These are phyloP conservation scores for Olyra latifolia DNA, from an alignment of 176 grass and related monocot genomes.

Conservation along the genomic window DNA sequence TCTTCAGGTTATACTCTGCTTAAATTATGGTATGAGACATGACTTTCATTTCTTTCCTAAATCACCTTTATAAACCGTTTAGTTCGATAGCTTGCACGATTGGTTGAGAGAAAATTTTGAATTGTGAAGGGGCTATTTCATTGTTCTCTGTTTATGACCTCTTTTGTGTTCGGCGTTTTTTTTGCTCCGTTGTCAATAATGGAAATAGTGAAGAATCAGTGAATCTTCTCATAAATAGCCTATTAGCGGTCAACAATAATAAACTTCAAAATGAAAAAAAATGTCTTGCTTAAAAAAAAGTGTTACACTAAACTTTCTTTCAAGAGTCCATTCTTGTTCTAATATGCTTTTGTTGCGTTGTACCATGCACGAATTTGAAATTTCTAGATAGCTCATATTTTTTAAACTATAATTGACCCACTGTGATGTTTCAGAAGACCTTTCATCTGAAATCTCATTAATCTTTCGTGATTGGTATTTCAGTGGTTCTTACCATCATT, in stretches of 20 bases:
- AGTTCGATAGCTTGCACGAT: background rate
- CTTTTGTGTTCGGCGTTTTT: background rate
- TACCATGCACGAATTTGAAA: background rate
- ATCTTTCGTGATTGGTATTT: constrained; percentile 8
- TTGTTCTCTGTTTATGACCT: background rate
- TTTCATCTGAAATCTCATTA: background rate
- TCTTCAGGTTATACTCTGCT: background rate
- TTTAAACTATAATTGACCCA: background rate
- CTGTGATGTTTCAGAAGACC: background rate
- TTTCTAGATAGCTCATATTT: background rate
- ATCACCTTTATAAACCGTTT: background rate
- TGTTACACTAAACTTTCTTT: background rate
- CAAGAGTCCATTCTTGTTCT: background rate
- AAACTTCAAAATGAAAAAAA: background rate
- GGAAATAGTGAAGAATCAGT: background rate
- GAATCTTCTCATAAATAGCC: background rate
- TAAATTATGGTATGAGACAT: background rate
- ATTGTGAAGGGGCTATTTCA: background rate
- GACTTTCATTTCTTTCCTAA: background rate
- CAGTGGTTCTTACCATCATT: background rate
- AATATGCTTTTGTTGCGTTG: background rate
- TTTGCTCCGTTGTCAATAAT: background rate
- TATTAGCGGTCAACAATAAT: background rate
- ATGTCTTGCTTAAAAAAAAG: too few relatives aligned
- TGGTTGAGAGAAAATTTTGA: background rate